These are phyloP conservation scores for Aspergillus hancockii DNA, from an alignment of 495 filamentous ascomycete genomes.

Conservation along the genomic window DNA sequence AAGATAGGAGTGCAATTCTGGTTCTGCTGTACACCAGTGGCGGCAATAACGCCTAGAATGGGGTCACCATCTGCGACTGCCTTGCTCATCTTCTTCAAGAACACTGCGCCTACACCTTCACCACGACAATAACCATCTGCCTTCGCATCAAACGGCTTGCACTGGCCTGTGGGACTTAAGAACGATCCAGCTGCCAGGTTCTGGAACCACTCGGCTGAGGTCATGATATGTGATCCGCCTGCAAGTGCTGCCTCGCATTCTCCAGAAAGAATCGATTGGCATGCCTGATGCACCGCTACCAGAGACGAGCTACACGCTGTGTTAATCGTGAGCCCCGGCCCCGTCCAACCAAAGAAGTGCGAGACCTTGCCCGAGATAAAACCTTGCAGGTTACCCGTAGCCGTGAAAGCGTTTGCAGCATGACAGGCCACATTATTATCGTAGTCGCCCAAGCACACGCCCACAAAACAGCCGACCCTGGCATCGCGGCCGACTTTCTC, in stretches of 20 bases:
- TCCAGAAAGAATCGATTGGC: conserved; percentile 29
- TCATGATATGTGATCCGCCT: conserved; percentile 41
- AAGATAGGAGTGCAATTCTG: conserved; percentile 65
- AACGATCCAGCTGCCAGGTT: conserved; percentile 35
- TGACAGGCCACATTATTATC: conserved; percentile 34
- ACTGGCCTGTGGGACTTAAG: conserved; percentile 43
- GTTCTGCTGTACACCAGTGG: conserved; percentile 63
- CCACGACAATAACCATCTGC: conserved; percentile 75
- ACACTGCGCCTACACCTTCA: conserved; percentile 61
- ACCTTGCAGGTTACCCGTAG: conserved; percentile 28
- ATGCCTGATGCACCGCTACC: conserved; percentile 39
- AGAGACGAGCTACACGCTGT: conserved; percentile 49
- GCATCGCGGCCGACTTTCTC: not conserved
- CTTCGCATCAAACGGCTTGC: conserved; percentile 67
- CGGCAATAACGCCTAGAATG: conserved; percentile 61
- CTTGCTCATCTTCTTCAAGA: conserved; percentile 62
- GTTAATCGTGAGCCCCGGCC: conserved; percentile 41
- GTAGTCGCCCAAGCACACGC: conserved; percentile 32
- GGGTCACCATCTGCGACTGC: conserved; percentile 61
- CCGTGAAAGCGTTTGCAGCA: conserved; percentile 35
- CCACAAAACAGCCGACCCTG: conserved; percentile 36
- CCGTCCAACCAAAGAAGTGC: conserved; percentile 49
- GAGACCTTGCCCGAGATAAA: conserved; percentile 35
- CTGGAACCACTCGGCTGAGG: conserved; percentile 35
- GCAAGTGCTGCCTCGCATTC: conserved; percentile 38